These are phyloP conservation scores for Jackrogersella multiformis DNA, from an alignment of 495 filamentous ascomycete genomes.

Conservation along the genomic window DNA sequence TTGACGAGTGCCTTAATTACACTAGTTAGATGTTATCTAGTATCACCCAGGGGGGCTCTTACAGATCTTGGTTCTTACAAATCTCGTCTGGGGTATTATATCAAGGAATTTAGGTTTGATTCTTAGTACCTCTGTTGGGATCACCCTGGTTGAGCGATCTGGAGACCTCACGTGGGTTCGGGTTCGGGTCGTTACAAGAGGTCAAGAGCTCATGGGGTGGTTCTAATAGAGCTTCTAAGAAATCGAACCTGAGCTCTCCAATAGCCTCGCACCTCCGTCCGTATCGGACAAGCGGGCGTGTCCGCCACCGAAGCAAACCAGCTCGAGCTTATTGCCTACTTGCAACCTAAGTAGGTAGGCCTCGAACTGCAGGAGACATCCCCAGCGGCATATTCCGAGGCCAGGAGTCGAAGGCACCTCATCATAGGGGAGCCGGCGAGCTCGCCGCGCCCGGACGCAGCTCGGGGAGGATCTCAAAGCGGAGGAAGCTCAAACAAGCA, in stretches of 20 bases:
- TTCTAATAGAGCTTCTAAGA: too few relatives aligned
- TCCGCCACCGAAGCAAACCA: too few relatives aligned
- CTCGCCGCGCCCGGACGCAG: neutral
- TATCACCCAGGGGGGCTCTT: neutral
- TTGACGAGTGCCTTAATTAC: neutral
- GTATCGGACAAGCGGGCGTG: too few relatives aligned
- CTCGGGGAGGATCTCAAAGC: too few relatives aligned
- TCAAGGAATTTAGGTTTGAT: constrained; percentile 1
- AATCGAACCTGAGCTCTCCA: too few relatives aligned
- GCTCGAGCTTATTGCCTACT: neutral
- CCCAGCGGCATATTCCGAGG: neutral
- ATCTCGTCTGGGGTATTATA: neutral
- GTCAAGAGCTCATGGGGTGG: too few relatives aligned
- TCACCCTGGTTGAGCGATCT: constrained; percentile 1
- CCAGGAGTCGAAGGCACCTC: neutral
- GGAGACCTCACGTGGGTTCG: too few relatives aligned
- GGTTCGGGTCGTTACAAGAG: too few relatives aligned
- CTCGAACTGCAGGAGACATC: neutral
- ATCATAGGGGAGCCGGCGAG: neutral
- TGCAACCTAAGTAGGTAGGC: constrained; percentile 2
- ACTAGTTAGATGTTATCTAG: neutral
- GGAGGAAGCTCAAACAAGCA: too few relatives aligned
- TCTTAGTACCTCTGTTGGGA: neutral
- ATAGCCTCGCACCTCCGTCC: too few relatives aligned
- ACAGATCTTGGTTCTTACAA: neutral